phyloP scores from a whole-genome alignment of 2,329 filamentous ascomycete genomes.

The Cladobotryum mycophilum region DNA sequence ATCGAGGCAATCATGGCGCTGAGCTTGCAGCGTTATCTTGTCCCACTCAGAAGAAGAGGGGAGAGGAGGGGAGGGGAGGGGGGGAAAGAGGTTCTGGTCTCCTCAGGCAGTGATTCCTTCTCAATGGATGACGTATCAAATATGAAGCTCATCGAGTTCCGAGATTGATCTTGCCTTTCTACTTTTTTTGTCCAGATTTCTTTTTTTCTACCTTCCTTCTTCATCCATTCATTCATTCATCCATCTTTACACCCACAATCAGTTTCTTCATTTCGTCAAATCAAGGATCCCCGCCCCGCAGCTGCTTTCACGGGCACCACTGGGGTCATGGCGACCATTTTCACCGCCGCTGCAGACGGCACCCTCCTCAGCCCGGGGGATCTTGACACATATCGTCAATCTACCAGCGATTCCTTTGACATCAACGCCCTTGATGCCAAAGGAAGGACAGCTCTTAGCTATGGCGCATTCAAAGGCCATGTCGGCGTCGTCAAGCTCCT shows the following conservation, averaged over 20 bases:
- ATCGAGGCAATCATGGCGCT: no score
- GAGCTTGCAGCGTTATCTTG: no score
- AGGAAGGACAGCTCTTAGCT: not conserved
- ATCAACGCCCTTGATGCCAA: conserved; percentile 1
- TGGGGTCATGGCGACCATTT: conserved; percentile 1
- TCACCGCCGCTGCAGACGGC: not conserved
- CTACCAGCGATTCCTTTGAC: not conserved
- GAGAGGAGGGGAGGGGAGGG: no score
- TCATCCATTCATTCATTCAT: not conserved
- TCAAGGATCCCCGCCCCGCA: no score
- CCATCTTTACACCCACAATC: no score
- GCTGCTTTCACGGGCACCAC: not conserved
- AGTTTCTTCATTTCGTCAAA: no score
- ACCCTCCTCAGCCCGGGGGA: not conserved
- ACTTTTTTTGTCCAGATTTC: not conserved
- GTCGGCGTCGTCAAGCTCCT: conserved; percentile 2
- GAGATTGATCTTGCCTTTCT: not conserved
- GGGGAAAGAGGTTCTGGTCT: no score
- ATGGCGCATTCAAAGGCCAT: not conserved
- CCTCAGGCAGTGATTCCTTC: no score
- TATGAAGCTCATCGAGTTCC: not conserved
- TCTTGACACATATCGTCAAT: not conserved
- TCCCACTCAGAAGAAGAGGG: no score
- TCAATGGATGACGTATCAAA: no score
- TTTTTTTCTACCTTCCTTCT: not conserved